Evolutionary conservation across 2,329 filamentous ascomycete species (phyloP), one percentile per base, ranked within the genome.

Genomic region (Ophiocordyceps robertsii): DNA sequence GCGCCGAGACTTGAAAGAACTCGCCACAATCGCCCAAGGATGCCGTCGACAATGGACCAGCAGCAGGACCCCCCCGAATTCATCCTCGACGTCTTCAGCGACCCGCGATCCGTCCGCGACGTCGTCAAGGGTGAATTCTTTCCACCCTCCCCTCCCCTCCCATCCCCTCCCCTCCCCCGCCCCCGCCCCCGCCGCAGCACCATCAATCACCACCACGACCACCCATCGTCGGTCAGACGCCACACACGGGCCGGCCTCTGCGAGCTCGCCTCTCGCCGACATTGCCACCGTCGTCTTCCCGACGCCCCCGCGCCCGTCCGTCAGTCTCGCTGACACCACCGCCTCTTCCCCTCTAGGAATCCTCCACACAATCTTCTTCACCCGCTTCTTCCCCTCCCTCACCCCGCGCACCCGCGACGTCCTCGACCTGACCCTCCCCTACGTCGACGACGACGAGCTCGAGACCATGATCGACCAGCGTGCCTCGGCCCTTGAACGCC

Each of bases 351-450:
- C n/a, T 9, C 42, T 55, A 94, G 90, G 84, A 49, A 84, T 95
- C 60, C 75, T 96, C 40, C 89, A 95, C 63, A 93, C 89, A 40
- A 95, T 96, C 62, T 98, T 96, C 77, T 96, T 96, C 74, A 89
- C 95, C 68, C 84, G 92, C 57, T 94, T 90, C 75, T 95, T 96
- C 70, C 87, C 87, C 44, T 81, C 86, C 45, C 75, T 95, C 53
- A 70, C 77, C 36, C 90, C 92, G 6, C 76, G 78, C 49, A 88
- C 86, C 49, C 82, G 87, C 65, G 89, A 95, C 58, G 80, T 95
- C 49, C 80, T 95, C 51, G 89, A 94, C 63, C 75, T 95, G 47
- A 89, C 87, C 30, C 77, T 96, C 27, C 89, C 92, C 41, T 84
- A 85, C 55, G 84, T 96, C 56, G 80, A 88, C 59, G 87, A 95